phyloP scores from a whole-genome alignment of 345 rosid species.

The Ceriops zippeliana region DNA sequence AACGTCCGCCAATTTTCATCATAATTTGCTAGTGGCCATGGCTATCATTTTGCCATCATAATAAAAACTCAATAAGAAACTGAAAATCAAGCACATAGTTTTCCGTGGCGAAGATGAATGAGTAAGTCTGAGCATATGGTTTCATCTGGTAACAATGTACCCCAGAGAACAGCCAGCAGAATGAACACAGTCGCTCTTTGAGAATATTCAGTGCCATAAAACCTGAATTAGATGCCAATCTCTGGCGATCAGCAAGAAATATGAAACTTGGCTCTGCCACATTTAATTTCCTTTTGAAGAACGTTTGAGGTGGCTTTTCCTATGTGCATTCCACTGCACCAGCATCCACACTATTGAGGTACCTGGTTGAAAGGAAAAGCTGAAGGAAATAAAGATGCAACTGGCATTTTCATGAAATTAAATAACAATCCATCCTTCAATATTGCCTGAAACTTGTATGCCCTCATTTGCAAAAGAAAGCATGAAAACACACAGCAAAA shows the following conservation, averaged over 20 bases:
- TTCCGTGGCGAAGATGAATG: no score
- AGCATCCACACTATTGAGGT: slow-evolving; percentile 92
- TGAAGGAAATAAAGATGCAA: not conserved
- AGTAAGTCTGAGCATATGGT: no score
- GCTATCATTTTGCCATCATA: no score
- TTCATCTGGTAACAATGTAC: not conserved
- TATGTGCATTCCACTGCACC: slow-evolving; percentile 68
- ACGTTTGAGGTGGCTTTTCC: slow-evolving; percentile 18
- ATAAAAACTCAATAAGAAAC: not conserved
- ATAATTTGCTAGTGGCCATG: no score
- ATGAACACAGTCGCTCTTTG: not conserved
- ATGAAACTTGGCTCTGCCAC: no score
- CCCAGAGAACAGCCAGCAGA: not conserved
- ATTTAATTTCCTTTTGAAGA: slow-evolving; percentile 12
- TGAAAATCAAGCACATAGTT: not conserved
- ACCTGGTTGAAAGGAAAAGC: slow-evolving; percentile 35
- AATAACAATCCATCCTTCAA: not conserved
- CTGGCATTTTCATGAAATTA: not conserved
- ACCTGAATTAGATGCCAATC: not conserved
- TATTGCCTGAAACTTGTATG: not conserved
- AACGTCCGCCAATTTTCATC: no score
- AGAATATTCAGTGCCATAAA: not conserved
- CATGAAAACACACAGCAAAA: no score
- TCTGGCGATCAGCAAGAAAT: not conserved
- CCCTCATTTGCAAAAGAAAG: not conserved